phyloP scores from a whole-genome alignment of 331 rosid species.

The Rosa hybrid region DNA sequence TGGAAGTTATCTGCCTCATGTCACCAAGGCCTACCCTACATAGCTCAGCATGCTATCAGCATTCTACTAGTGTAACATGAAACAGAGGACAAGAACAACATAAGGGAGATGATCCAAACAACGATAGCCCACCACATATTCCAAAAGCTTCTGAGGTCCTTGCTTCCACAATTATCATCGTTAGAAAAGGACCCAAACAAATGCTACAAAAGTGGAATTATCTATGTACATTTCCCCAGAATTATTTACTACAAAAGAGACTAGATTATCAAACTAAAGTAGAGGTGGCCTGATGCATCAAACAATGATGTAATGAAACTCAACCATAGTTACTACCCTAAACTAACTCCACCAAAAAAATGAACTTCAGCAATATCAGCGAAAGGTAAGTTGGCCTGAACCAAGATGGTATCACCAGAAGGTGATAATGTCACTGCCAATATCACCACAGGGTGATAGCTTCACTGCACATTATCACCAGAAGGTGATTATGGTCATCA shows the following conservation, averaged over 20 bases:
- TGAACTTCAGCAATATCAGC: conserved; percentile 24
- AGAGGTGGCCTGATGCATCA: neutral
- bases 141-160: neutral
- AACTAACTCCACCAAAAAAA: neutral
- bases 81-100: too few relatives aligned
- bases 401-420: neutral
- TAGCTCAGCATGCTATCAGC: too few relatives aligned
- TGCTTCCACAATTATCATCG: neutral
- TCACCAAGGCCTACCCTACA: too few relatives aligned
- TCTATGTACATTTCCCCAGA: neutral
- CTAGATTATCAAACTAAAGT: neutral
- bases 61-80: too few relatives aligned
- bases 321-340: neutral
- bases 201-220: neutral
- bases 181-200: neutral
- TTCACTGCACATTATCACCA: conserved; percentile 9
- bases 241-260: neutral
- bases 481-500: conserved; percentile 10
- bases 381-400: neutral
- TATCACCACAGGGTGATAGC: conserved; percentile 21
- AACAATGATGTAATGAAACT: neutral
- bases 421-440: conserved; percentile 1
- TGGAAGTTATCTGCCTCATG: too few relatives aligned
- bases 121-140: neutral
- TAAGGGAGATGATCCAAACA: neutral